phyloP scores from a whole-genome alignment of 495 filamentous ascomycete genomes.

The Articulospora tetracladia region DNA sequence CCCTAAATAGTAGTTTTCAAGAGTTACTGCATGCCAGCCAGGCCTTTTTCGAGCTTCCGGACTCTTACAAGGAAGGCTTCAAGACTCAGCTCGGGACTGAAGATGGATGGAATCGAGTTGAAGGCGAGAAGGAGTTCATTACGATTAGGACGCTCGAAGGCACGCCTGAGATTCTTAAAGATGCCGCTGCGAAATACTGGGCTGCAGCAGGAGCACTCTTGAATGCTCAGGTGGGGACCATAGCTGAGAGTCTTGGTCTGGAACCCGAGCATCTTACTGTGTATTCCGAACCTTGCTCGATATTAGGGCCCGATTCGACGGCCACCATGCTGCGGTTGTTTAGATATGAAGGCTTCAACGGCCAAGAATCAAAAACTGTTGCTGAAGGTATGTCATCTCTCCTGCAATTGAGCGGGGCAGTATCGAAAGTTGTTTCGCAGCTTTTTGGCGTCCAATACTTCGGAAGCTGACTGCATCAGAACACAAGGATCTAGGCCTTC shows the following conservation, averaged over 20 bases:
- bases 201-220: constrained; percentile 5
- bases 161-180: constrained; percentile 7
- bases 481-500: constrained; percentile 16
- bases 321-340: constrained; percentile 17
- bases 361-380: constrained; percentile 12
- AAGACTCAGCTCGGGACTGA: constrained; percentile 13
- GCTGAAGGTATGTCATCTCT: constrained; percentile 13
- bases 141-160: constrained; percentile 11
- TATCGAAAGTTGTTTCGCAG: not conserved
- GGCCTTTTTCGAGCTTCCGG: constrained; percentile 14
- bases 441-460: not conserved
- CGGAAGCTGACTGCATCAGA: constrained; percentile 6
- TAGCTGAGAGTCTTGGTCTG: constrained; percentile 11
- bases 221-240: constrained; percentile 1
- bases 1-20: not conserved
- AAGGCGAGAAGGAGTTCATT: constrained; percentile 20
- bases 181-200: constrained; percentile 9
- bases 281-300: constrained; percentile 10
- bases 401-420: no score
- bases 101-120: constrained; percentile 16
- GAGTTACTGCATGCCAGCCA: constrained; percentile 13
- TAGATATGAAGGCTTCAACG: constrained; percentile 15
- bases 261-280: constrained; percentile 4
- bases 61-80: constrained; percentile 9
- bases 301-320: constrained; percentile 2